These are phyloP conservation scores for Scopulariopsis brevicaulis DNA, from an alignment of 2,329 filamentous ascomycete genomes.

Conservation along the genomic window DNA sequence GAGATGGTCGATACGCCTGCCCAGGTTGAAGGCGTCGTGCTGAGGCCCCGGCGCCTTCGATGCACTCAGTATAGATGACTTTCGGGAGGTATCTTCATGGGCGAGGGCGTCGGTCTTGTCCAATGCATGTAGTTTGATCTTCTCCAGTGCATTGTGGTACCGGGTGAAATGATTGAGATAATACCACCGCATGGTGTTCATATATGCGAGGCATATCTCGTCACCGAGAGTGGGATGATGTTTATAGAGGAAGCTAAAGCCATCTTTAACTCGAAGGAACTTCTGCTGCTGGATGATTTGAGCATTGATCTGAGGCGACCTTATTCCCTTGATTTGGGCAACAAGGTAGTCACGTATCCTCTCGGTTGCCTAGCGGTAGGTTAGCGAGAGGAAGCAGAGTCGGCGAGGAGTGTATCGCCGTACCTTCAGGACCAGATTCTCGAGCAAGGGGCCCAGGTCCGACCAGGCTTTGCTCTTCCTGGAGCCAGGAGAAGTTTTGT, in stretches of 20 bases:
- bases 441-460: conserved; percentile 75
- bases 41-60: conserved; percentile 41
- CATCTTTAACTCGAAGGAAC: conserved; percentile 77
- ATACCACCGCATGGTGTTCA: conserved; percentile 99
- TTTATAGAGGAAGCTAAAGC: conserved; percentile 74
- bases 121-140: conserved; percentile 70
- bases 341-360: conserved; percentile 92
- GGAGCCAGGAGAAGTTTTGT: conserved; percentile 51
- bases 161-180: conserved; percentile 84
- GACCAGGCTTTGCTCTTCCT: conserved; percentile 62
- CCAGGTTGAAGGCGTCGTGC: conserved; percentile 83
- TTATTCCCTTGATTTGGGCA: conserved; percentile 82
- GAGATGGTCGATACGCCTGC: conserved; percentile 73
- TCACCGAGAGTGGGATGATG: conserved; percentile 76
- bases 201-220: conserved; percentile 85
- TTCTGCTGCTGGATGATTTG: conserved; percentile 94
- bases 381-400: conserved; percentile 6
- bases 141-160: conserved; percentile 74
- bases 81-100: conserved; percentile 58
- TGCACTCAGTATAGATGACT: conserved; percentile 45
- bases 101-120: conserved; percentile 79
- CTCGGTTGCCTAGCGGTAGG: conserved; percentile 63
- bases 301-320: conserved; percentile 92
- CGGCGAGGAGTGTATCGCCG: conserved; percentile 5
- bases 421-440: conserved; percentile 74